phyloP scores from a whole-genome alignment of 345 rosid species.

The Pistacia integerrima region DNA sequence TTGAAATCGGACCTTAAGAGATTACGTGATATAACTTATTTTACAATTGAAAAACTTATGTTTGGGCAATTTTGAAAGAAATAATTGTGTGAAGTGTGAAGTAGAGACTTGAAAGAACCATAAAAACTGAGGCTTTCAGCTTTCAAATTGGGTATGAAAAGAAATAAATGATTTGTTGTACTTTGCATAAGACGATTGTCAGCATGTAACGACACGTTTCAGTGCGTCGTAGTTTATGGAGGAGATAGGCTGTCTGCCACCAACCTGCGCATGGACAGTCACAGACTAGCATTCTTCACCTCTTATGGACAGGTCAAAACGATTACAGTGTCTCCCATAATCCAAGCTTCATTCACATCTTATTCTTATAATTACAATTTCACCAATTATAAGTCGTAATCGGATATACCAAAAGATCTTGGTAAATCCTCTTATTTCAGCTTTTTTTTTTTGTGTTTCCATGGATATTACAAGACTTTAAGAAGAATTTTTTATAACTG shows the following conservation, averaged over 20 bases:
- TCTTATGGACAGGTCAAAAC: not conserved
- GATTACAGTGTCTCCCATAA: conserved; percentile 32
- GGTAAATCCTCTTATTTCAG: not conserved
- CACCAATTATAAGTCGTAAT: too few species aligned
- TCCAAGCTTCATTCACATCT: conserved; percentile 21
- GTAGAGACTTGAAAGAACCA: not conserved
- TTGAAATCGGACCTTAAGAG: too few species aligned
- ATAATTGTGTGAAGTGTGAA: not conserved
- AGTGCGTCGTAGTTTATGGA: not conserved
- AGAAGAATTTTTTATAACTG: too few species aligned
- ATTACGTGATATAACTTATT: too few species aligned
- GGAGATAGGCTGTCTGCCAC: conserved; percentile 41
- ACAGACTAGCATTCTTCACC: conserved; percentile 12
- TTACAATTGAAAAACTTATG: not conserved
- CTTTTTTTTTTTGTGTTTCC: not conserved
- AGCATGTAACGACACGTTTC: conserved; percentile 14
- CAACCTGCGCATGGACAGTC: conserved; percentile 23
- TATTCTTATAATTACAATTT: not conserved
- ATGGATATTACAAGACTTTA: not conserved
- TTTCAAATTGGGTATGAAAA: not conserved
- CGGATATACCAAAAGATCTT: not conserved
- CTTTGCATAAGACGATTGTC: conserved; percentile 7
- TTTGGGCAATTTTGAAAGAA: not conserved
- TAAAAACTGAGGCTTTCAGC: not conserved
- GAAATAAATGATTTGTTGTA: conserved; percentile 15